Percentiles rank a stretch among this genome's conserved stretches.
These are phyloP conservation scores for Aspergillus bombycis DNA, from an alignment of 2,329 filamentous ascomycete genomes.

Conservation along the genomic window DNA sequence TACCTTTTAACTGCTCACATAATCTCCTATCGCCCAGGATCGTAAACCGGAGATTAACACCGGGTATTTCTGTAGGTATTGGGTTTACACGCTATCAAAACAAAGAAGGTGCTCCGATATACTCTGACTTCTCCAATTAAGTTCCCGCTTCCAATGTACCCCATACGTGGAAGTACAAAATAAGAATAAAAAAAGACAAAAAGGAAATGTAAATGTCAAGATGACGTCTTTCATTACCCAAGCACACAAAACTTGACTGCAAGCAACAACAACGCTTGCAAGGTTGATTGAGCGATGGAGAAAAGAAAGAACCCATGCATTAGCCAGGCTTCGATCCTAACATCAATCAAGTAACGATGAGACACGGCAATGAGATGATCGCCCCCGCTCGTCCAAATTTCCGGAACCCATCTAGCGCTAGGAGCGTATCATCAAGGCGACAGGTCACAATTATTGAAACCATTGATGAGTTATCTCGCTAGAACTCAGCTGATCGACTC, in stretches of 20 bases:
- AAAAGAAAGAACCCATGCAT: background rate
- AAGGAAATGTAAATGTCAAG: background rate
- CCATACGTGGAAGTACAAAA: background rate
- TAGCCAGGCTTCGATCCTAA: background rate
- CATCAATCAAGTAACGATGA: slow-evolving; percentile 11
- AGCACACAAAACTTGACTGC: background rate
- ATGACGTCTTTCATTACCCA: slow-evolving; percentile 1
- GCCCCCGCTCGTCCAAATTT: slow-evolving; percentile 23
- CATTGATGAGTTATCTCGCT: background rate
- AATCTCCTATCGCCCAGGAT: background rate
- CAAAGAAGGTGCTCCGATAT: slow-evolving; percentile 1
- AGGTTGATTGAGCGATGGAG: background rate
- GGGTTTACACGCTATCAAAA: background rate
- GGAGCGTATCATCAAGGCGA: slow-evolving; percentile 14
- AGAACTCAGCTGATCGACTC: background rate
- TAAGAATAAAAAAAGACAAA: background rate
- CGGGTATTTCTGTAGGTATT: slow-evolving; percentile 2
- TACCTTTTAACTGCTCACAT: background rate
- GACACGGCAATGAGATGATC: slow-evolving; percentile 12
- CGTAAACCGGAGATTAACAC: slow-evolving; percentile 3
- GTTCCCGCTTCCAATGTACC: background rate
- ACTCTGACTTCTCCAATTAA: background rate
- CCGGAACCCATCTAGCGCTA: slow-evolving; percentile 19
- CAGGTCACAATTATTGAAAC: slow-evolving; percentile 15
- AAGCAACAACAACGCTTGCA: background rate